These are phyloP conservation scores for Dissophora ornata DNA, from an alignment of 192 early-diverging fungal genomes.

Conservation along the genomic window DNA sequence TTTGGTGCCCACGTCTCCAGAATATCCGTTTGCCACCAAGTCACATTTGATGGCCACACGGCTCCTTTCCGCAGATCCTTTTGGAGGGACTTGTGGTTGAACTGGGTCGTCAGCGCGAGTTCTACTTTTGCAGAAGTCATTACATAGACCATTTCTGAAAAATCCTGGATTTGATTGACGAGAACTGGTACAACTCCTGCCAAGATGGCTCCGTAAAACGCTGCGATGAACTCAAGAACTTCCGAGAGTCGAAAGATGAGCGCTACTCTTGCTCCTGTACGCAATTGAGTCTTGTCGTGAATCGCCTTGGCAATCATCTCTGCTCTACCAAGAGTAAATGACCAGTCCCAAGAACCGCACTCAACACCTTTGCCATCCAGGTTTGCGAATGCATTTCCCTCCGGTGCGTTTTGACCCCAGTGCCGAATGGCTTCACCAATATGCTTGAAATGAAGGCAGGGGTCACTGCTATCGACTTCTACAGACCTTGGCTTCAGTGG, in stretches of 20 bases:
- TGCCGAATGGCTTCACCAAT: constrained; percentile 73
- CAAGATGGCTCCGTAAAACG: constrained; percentile 78
- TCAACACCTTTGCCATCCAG: constrained; percentile 79
- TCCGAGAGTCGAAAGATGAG: constrained; percentile 83
- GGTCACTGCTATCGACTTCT: constrained; percentile 18
- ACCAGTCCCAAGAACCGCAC: constrained; percentile 71
- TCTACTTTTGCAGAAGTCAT: constrained; percentile 70
- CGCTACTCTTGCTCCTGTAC: constrained; percentile 72
- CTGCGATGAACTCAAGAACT: constrained; percentile 79
- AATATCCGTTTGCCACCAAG: constrained; percentile 84
- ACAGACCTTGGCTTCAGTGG: constrained; percentile 52
- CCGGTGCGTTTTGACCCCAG: constrained; percentile 64
- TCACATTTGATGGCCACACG: constrained; percentile 69
- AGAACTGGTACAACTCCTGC: constrained; percentile 83
- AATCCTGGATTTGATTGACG: constrained; percentile 79
- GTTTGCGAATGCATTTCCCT: constrained; percentile 67
- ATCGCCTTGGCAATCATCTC: constrained; percentile 74
- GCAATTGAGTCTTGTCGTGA: constrained; percentile 66
- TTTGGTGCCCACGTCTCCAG: constrained; percentile 69
- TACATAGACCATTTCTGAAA: constrained; percentile 79
- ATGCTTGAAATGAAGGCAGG: constrained; percentile 63
- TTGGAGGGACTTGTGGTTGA: constrained; percentile 72
- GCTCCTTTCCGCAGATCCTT: constrained; percentile 71
- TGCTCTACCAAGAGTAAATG: constrained; percentile 70
- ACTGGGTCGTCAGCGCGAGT: constrained; percentile 80